Conservation (phyloP, 306 rosid genomes). For the Vigna hirtella region DNA sequence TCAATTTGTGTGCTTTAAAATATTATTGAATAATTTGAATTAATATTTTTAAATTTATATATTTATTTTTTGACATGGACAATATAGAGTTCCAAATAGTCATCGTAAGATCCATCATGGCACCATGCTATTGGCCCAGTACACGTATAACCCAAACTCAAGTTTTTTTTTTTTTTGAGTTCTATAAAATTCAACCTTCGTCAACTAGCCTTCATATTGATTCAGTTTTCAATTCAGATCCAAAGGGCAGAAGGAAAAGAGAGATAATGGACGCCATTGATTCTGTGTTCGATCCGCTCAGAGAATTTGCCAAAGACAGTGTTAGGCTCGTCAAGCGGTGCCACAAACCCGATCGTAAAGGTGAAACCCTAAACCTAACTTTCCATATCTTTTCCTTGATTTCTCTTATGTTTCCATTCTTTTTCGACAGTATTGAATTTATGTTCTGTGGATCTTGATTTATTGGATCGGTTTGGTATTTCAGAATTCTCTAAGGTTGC, state of each 20-base stretch:
- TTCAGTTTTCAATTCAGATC: neutral
- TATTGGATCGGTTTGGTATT: neutral
- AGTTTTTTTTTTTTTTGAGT: neutral
- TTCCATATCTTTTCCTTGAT: neutral
- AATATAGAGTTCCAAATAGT: neutral
- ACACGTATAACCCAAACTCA: neutral
- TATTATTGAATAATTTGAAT: neutral
- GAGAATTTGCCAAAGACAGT: slow-evolving; percentile 50
- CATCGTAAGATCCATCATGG: neutral
- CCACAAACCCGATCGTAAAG: slow-evolving; percentile 56
- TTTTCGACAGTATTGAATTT: neutral
- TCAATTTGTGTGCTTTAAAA: neutral
- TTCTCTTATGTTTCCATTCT: neutral
- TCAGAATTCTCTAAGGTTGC: slow-evolving; percentile 82
- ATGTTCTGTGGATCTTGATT: slow-evolving; percentile 7
- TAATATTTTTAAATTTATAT: neutral
- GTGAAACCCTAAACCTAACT: slow-evolving; percentile 16
- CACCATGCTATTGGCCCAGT: neutral
- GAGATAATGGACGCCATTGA: slow-evolving; percentile 50
- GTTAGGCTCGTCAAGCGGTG: slow-evolving; percentile 53
- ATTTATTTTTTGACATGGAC: neutral
- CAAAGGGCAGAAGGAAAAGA: neutral
- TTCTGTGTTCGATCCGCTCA: slow-evolving; percentile 47
- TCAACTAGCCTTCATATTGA: neutral
- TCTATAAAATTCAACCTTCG: neutral